Evolutionary conservation across 2,329 filamentous ascomycete species (phyloP), one percentile per base, ranked within the genome.

Genomic region (Tolypocladium guangdongense): DNA sequence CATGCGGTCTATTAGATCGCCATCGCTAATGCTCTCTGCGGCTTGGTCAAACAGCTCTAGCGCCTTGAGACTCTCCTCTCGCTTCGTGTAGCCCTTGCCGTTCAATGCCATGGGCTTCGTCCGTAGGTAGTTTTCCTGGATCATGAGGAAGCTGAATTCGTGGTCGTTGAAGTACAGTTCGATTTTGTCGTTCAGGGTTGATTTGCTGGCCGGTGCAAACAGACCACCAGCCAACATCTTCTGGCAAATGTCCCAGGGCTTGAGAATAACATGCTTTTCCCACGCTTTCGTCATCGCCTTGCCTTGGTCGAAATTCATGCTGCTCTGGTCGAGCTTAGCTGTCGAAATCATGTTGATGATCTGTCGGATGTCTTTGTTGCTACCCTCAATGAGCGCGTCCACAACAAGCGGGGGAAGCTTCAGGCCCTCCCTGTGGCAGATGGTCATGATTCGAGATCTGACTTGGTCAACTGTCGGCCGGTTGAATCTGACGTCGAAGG

Each of bases 131-230:
- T 99, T 99, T 69, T 99, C 95, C 67, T 99, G 93, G 48, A 99
- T 84, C 93, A 99, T 97, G 52, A 99, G 76, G 64, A 86, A 93
- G 64, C 90, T 96, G 72, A 97, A 95, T 63, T 99, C 93, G 65
- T 99, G 93, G 63, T 99, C 93, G 68, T 99, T 97, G 77, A 99
- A 99, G 69, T 99, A 99, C 1, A 99, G 82, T 71, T 99, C 92
- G 57, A 95, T 93, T 76, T 99, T 99, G 69, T 99, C 92, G 66
- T 97, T 97, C 37, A 99, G 74, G 0, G 90, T 95, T 3, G 88
- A 77, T 60, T 89, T 95, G 71, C 90, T 95, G 50, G 84, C 83
- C 5, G 84, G 80, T 27, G 88, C 80, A 70, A 97, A 99, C 70
- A 96, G 82, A 38, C 90, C 89, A 4, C 90, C 86, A 30, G 82